These are phyloP conservation scores for Fraxinus pennsylvanica DNA, from an alignment of 257 asterid species.

Conservation along the genomic window DNA sequence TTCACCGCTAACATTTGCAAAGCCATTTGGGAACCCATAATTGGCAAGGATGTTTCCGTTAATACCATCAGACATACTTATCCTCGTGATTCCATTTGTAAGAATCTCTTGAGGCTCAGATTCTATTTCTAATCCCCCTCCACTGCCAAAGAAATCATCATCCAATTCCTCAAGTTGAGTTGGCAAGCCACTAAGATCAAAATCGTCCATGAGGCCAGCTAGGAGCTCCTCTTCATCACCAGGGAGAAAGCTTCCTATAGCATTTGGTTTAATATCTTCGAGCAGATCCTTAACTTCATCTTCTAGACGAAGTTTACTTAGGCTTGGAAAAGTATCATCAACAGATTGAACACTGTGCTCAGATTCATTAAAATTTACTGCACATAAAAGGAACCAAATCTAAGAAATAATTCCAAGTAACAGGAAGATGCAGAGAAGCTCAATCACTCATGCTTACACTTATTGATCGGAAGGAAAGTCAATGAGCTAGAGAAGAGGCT, in stretches of 20 bases:
- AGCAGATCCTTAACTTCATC: constrained; percentile 54
- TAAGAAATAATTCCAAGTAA: constrained; percentile 6
- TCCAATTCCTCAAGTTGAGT: constrained; percentile 90
- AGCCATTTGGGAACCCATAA: constrained; percentile 57
- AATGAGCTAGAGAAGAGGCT: constrained; percentile 86
- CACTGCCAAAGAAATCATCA: constrained; percentile 93
- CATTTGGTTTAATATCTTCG: constrained; percentile 50
- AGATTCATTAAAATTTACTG: constrained; percentile 62
- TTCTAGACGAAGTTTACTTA: constrained; percentile 35
- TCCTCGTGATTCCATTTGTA: constrained; percentile 51
- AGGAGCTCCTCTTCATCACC: constrained; percentile 91
- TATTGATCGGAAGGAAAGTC: constrained; percentile 63
- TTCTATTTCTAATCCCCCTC: constrained; percentile 92
- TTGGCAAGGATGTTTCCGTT: constrained; percentile 42
- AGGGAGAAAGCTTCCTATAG: constrained; percentile 64
- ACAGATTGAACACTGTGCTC: constrained; percentile 39
- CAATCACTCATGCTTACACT: constrained; percentile 47
- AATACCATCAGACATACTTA: constrained; percentile 52
- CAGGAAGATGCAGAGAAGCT: constrained; percentile 8
- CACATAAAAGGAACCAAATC: constrained; percentile 11
- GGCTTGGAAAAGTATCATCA: constrained; percentile 60
- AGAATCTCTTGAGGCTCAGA: constrained; percentile 51
- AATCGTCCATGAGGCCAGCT: constrained; percentile 87
- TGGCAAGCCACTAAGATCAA: constrained; percentile 83
- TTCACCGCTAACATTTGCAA: constrained; percentile 69